phyloP scores from a whole-genome alignment of 1,284 basidiomycete genomes.

The Amylostereum areolatum region DNA sequence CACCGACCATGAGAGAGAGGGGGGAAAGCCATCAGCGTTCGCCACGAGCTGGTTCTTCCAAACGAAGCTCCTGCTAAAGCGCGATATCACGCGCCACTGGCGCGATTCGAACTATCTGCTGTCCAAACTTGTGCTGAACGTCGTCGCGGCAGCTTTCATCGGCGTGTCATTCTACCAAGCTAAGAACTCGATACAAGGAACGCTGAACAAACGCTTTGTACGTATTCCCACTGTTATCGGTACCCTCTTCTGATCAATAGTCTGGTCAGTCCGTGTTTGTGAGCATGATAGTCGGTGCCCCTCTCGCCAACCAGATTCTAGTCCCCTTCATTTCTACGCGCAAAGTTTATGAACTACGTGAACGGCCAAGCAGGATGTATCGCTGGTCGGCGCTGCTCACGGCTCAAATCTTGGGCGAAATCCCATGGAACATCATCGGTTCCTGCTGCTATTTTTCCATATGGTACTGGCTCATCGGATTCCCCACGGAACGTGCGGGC shows the following conservation, averaged over 20 bases:
- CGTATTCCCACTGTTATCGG: too few relatives aligned
- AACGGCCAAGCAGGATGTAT: constrained; percentile 59
- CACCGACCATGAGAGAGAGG: not conserved
- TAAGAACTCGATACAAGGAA: too few relatives aligned
- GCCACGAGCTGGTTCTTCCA: not conserved
- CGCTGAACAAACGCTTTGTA: too few relatives aligned
- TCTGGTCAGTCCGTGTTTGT: constrained; percentile 31
- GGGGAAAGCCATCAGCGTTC: not conserved
- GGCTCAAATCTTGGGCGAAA: constrained; percentile 12
- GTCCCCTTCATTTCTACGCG: constrained; percentile 29
- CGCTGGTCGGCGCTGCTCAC: constrained; percentile 36
- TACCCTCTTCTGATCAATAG: too few relatives aligned
- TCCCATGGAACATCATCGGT: constrained; percentile 18
- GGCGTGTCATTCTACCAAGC: too few relatives aligned
- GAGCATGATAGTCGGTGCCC: constrained; percentile 18
- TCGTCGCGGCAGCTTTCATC: constrained; percentile 55
- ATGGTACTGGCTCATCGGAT: constrained; percentile 16
- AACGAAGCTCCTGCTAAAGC: not conserved
- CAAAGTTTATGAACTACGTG: constrained; percentile 65
- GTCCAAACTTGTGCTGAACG: too few relatives aligned
- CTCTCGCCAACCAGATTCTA: constrained; percentile 23
- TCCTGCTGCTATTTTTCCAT: constrained; percentile 14
- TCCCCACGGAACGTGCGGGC: constrained; percentile 11
- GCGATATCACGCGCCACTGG: not conserved
- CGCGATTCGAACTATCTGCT: not conserved